These are phyloP conservation scores for Penicillium ucsense DNA, from an alignment of 495 filamentous ascomycete species.

Conservation along the genomic window DNA sequence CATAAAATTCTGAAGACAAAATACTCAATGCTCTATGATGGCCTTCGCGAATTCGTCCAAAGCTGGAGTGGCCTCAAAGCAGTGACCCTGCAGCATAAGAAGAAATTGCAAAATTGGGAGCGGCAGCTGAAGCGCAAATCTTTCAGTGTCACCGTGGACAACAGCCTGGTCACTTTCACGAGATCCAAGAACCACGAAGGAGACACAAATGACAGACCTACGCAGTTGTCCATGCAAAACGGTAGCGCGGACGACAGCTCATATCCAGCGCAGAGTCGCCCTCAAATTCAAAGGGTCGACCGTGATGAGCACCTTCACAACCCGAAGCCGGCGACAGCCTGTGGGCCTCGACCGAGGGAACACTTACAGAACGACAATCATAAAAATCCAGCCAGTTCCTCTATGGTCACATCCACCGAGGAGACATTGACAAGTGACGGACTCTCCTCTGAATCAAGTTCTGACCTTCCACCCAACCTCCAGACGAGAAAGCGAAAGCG, in stretches of 20 bases:
- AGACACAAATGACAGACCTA: not conserved
- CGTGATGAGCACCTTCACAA: no score
- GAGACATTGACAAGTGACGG: slow-evolving; percentile 6
- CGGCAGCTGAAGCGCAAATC: slow-evolving; percentile 19
- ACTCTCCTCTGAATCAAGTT: slow-evolving; percentile 13
- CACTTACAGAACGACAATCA: not conserved
- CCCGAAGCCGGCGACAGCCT: no score
- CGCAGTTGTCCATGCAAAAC: not conserved
- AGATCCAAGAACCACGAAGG: slow-evolving; percentile 2
- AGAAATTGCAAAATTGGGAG: slow-evolving; percentile 26
- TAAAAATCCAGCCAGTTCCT: not conserved
- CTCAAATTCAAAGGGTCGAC: no score
- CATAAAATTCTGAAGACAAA: slow-evolving; percentile 12
- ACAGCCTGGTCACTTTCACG: slow-evolving; percentile 16
- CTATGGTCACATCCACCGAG: slow-evolving; percentile 6
- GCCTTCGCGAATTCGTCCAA: slow-evolving; percentile 15
- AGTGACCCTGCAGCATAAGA: slow-evolving; percentile 27
- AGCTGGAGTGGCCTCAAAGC: slow-evolving; percentile 20
- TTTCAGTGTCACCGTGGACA: slow-evolving; percentile 21
- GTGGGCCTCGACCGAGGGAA: no score
- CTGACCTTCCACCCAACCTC: slow-evolving; percentile 32
- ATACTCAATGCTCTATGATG: slow-evolving; percentile 27
- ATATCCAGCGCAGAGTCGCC: no score
- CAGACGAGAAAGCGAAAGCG: slow-evolving; percentile 16
- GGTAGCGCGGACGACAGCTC: no score